Evolutionary conservation across 805 yeast genomes (phyloP).

Genomic region (Hanseniaspora lindneri): DNA sequence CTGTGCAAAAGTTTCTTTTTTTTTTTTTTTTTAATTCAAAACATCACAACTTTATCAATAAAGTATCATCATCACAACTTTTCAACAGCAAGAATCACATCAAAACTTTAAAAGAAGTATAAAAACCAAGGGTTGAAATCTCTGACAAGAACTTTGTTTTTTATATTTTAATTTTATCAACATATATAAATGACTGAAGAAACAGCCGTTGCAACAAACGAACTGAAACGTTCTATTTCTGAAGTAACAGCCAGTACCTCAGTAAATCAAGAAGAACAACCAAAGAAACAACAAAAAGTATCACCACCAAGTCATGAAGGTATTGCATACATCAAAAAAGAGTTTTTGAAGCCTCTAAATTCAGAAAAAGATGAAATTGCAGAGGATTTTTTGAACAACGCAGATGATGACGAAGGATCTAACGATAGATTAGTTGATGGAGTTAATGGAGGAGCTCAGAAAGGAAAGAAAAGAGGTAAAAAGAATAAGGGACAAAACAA

Average conservation of each 20-base stretch:
- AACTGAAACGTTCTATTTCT: slow-evolving; percentile 13
- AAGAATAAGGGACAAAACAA: slow-evolving; percentile 72
- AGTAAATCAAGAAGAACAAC: slow-evolving; percentile 17
- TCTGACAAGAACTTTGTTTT: no score
- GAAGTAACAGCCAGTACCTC: slow-evolving; percentile 23
- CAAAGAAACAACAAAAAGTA: slow-evolving; percentile 22
- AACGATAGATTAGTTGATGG: slow-evolving; percentile 30
- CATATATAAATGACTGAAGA: neutral
- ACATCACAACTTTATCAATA: no score
- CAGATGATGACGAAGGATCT: slow-evolving; percentile 38
- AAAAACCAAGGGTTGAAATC: neutral
- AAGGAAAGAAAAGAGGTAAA: slow-evolving; percentile 32
- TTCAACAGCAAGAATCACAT: neutral
- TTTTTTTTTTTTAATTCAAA: neutral
- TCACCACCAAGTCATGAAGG: slow-evolving; percentile 37
- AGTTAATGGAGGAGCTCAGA: slow-evolving; percentile 27
- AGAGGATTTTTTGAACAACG: slow-evolving; percentile 13
- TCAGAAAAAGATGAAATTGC: slow-evolving; percentile 14
- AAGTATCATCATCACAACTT: no score
- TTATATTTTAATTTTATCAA: neutral
- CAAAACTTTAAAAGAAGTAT: neutral
- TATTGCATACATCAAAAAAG: slow-evolving; percentile 64
- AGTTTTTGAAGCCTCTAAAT: slow-evolving; percentile 39
- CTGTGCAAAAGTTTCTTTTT: neutral
- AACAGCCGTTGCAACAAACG: neutral